phyloP scores from a whole-genome alignment of 139 green algal genomes.

The Astrephomene gubernaculifera region DNA sequence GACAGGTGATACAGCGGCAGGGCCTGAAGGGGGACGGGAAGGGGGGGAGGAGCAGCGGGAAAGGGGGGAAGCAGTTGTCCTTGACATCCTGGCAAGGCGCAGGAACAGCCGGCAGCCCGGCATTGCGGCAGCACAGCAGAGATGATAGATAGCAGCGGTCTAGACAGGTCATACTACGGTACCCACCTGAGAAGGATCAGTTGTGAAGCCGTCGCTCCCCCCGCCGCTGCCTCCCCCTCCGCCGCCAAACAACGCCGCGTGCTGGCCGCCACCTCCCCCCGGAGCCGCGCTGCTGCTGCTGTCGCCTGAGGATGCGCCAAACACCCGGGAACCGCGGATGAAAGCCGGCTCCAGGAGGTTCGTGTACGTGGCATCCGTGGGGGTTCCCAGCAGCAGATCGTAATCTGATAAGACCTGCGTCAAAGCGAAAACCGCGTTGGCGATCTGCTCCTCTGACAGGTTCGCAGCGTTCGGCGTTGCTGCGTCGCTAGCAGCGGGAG shows the following conservation, averaged over 20 bases:
- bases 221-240: background rate
- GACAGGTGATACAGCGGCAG: slow-evolving; percentile 65
- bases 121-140: background rate
- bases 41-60: background rate
- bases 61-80: no score
- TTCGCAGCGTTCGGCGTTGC: background rate
- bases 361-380: slow-evolving; percentile 33
- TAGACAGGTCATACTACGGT: no score
- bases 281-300: slow-evolving; percentile 8
- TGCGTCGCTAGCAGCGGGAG: background rate
- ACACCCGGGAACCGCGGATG: slow-evolving; percentile 30
- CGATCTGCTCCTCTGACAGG: slow-evolving; percentile 23
- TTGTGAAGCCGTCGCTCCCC: slow-evolving; percentile 8
- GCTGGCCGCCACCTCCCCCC: background rate
- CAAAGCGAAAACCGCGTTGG: slow-evolving; percentile 48
- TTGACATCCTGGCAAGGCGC: no score
- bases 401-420: slow-evolving; percentile 55
- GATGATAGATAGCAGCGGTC: background rate
- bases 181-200: slow-evolving; percentile 19
- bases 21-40: background rate
- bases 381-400: slow-evolving; percentile 58
- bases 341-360: slow-evolving; percentile 72
- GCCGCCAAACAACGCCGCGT: background rate
- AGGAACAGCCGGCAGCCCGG: no score
- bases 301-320: background rate